Evolutionary conservation across 2,329 filamentous ascomycete species (phyloP).

Genomic region (Biscogniauxia marginata): DNA sequence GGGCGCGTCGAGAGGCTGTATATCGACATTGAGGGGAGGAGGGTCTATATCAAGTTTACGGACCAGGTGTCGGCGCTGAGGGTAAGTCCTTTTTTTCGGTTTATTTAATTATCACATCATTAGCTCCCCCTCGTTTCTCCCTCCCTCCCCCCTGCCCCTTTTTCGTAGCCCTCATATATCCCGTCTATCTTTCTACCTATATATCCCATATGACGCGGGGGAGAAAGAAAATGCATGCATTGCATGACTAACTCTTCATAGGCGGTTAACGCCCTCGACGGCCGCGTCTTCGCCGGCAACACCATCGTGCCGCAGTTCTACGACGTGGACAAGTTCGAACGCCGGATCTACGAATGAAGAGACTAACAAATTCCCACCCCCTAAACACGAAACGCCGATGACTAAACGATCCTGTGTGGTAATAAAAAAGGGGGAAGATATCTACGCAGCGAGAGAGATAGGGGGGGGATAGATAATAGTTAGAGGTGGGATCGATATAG

Average conservation of each 20-base stretch:
- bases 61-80: slow-evolving; percentile 79
- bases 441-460: too few relatives aligned
- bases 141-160: too few relatives aligned
- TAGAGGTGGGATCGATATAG: too few relatives aligned
- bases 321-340: slow-evolving; percentile 77
- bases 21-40: slow-evolving; percentile 62
- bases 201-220: slow-evolving; percentile 1
- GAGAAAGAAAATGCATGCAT: neutral
- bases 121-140: too few relatives aligned
- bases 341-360: slow-evolving; percentile 53
- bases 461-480: too few relatives aligned
- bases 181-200: neutral
- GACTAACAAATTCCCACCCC: too few relatives aligned
- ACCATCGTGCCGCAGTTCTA: slow-evolving; percentile 80
- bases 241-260: slow-evolving; percentile 33
- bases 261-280: slow-evolving; percentile 88
- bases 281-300: slow-evolving; percentile 85
- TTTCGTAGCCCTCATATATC: neutral
- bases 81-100: slow-evolving; percentile 49
- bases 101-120: neutral
- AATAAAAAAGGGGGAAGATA: slow-evolving; percentile 5
- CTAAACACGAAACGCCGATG: too few relatives aligned
- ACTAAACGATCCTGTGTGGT: too few relatives aligned
- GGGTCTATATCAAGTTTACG: slow-evolving; percentile 93
- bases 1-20: slow-evolving; percentile 78